Percentiles rank a stretch among this genome's conserved stretches.
These are phyloP conservation scores for Daldinia decipiens DNA, from an alignment of 495 filamentous ascomycete species.

Conservation along the genomic window DNA sequence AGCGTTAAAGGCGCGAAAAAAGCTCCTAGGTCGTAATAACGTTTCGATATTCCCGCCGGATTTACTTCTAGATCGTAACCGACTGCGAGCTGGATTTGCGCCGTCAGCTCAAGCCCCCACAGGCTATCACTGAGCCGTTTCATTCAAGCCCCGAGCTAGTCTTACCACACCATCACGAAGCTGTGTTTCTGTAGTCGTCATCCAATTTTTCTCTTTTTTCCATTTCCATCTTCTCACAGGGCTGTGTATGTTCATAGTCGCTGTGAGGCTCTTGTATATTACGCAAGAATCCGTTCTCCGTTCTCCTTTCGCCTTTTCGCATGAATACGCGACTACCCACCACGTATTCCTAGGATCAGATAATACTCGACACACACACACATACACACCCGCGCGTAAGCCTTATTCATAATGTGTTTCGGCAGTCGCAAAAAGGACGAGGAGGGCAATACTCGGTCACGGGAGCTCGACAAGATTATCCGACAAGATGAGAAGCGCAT, in stretches of 20 bases:
- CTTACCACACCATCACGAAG: conserved; percentile 23
- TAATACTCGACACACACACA: conserved; percentile 21
- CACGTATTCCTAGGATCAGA: conserved; percentile 10
- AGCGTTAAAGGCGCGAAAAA: conserved; percentile 9
- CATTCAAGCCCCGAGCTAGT: conserved; percentile 32
- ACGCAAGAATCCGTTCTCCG: conserved; percentile 7
- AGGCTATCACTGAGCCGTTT: conserved; percentile 29
- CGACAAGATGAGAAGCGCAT: conserved; percentile 84
- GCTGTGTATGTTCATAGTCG: conserved; percentile 20
- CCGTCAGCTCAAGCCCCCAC: conserved; percentile 32
- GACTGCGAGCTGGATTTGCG: conserved; percentile 26
- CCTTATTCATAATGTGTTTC: conserved; percentile 69
- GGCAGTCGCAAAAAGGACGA: conserved; percentile 64
- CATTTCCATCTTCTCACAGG: conserved; percentile 1
- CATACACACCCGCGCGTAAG: not conserved
- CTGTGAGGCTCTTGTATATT: conserved; percentile 25
- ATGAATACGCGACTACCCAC: conserved; percentile 24
- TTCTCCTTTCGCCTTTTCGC: conserved; percentile 9
- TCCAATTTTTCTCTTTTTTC: conserved; percentile 20
- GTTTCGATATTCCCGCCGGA: not conserved
- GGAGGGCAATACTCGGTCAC: conserved; percentile 61
- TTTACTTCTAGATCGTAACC: conserved; percentile 4
- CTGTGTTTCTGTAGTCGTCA: conserved; percentile 21
- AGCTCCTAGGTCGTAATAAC: conserved; percentile 8
- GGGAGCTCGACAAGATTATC: conserved; percentile 79